These are phyloP conservation scores for Teunomyces cretensis DNA, from an alignment of 805 yeast genomes.

Conservation along the genomic window DNA sequence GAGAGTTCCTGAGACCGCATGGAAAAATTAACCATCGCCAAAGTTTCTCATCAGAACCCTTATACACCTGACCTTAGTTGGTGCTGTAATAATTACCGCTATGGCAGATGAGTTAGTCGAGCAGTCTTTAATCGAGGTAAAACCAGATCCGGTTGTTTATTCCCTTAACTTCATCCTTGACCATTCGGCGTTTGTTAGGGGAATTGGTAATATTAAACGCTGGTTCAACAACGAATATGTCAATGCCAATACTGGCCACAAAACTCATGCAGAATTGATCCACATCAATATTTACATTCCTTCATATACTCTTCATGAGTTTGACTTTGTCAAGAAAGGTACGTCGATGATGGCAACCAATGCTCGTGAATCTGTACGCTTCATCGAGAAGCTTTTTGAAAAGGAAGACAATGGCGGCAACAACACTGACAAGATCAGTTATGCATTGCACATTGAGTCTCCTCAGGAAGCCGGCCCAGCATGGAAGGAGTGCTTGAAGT, in stretches of 20 bases:
- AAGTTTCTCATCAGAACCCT: background rate
- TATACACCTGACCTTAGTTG: background rate
- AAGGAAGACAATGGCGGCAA: conserved; percentile 12
- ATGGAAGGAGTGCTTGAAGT: conserved; percentile 51
- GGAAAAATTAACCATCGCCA: conserved; percentile 1
- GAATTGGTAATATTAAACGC: conserved; percentile 63
- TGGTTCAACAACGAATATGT: conserved; percentile 51
- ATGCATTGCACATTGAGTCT: conserved; percentile 35
- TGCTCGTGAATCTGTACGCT: conserved; percentile 63
- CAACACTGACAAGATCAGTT: conserved; percentile 10
- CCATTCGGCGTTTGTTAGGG: conserved; percentile 66
- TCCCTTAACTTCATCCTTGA: conserved; percentile 52
- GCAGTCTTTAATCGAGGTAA: background rate
- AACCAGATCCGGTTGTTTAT: background rate
- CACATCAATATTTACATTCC: conserved; percentile 49
- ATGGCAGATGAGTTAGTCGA: conserved; percentile 4
- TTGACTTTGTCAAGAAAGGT: conserved; percentile 36
- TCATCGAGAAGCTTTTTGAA: conserved; percentile 51
- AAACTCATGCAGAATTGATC: conserved; percentile 16
- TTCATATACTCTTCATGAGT: conserved; percentile 36
- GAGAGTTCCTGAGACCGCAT: background rate
- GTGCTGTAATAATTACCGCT: background rate
- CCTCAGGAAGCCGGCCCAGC: conserved; percentile 47
- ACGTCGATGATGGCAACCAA: conserved; percentile 56
- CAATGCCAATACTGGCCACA: conserved; percentile 19